phyloP scores from a whole-genome alignment of 805 yeast genomes.

The Cyberlindnera petersonii region DNA sequence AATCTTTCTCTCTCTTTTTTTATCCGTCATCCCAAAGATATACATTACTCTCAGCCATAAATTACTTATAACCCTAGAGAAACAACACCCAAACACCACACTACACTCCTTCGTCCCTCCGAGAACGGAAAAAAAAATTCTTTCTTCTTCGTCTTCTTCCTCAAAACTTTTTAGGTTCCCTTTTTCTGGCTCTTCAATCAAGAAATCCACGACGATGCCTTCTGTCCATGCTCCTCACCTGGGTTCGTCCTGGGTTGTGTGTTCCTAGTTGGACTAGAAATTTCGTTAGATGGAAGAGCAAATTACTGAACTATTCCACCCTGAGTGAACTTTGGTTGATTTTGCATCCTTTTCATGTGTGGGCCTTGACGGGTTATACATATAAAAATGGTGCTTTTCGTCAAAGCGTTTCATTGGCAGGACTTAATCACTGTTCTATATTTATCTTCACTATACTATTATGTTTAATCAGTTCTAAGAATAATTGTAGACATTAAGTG shows the following conservation, averaged over 20 bases:
- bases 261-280: slow-evolving; percentile 27
- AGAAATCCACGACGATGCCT: slow-evolving; percentile 26
- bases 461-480: no score
- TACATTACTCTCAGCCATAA: no score
- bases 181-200: slow-evolving; percentile 11
- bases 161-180: no score
- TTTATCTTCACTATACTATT: slow-evolving; percentile 6
- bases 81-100: no score
- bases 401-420: slow-evolving; percentile 9
- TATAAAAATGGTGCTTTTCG: not conserved
- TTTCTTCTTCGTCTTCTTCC: no score
- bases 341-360: no score
- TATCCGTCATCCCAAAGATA: no score
- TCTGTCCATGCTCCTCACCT: slow-evolving; percentile 26
- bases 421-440: slow-evolving; percentile 31
- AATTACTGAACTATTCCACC: slow-evolving; percentile 29
- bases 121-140: no score
- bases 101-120: no score
- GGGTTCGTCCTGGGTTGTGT: slow-evolving; percentile 32
- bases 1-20: no score
- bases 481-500: not conserved
- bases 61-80: no score
- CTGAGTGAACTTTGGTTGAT: slow-evolving; percentile 24
- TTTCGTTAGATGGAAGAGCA: slow-evolving; percentile 29
- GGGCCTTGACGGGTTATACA: not conserved